These are phyloP conservation scores for Ceratocystis variospora DNA, from an alignment of 2,329 filamentous ascomycete species.

Conservation along the genomic window DNA sequence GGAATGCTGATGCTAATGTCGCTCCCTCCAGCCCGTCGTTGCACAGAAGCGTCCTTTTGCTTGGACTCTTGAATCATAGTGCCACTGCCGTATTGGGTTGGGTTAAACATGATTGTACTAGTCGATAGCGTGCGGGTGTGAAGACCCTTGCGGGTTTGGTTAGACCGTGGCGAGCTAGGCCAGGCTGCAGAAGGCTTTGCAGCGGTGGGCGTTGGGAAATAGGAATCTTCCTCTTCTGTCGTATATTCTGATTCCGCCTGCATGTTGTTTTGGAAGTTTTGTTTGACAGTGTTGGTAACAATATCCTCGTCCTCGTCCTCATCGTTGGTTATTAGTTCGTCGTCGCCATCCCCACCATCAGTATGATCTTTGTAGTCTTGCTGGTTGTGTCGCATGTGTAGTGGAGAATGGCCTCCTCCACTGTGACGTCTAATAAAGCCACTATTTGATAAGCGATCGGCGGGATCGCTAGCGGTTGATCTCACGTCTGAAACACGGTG, in stretches of 20 bases:
- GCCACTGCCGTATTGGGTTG: slow-evolving; percentile 34
- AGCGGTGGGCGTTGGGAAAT: slow-evolving; percentile 40
- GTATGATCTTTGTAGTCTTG: slow-evolving; percentile 47
- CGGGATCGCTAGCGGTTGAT: slow-evolving; percentile 50
- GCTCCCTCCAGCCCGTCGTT: slow-evolving; percentile 26
- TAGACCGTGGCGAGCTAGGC: slow-evolving; percentile 24
- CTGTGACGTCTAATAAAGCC: slow-evolving; percentile 25
- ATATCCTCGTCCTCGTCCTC: slow-evolving; percentile 49
- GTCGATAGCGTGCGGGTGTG: slow-evolving; percentile 66
- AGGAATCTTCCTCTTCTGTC: slow-evolving; percentile 32
- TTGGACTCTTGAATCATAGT: slow-evolving; percentile 14
- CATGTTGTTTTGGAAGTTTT: slow-evolving; percentile 4
- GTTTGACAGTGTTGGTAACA: slow-evolving; percentile 26
- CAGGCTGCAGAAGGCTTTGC: slow-evolving; percentile 29
- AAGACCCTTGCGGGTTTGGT: slow-evolving; percentile 28
- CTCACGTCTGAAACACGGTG: slow-evolving; percentile 41
- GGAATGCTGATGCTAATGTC: slow-evolving; percentile 31
- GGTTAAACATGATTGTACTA: slow-evolving; percentile 74
- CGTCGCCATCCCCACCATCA: slow-evolving; percentile 67
- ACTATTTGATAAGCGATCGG: slow-evolving; percentile 45
- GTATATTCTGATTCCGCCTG: slow-evolving; percentile 9
- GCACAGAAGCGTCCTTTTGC: slow-evolving; percentile 10
- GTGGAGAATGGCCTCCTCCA: slow-evolving; percentile 18
- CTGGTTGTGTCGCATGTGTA: slow-evolving; percentile 30
- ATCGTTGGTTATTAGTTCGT: slow-evolving; percentile 73